phyloP scores from a whole-genome alignment of 2,329 filamentous ascomycete genomes.

The Alternaria sp. region DNA sequence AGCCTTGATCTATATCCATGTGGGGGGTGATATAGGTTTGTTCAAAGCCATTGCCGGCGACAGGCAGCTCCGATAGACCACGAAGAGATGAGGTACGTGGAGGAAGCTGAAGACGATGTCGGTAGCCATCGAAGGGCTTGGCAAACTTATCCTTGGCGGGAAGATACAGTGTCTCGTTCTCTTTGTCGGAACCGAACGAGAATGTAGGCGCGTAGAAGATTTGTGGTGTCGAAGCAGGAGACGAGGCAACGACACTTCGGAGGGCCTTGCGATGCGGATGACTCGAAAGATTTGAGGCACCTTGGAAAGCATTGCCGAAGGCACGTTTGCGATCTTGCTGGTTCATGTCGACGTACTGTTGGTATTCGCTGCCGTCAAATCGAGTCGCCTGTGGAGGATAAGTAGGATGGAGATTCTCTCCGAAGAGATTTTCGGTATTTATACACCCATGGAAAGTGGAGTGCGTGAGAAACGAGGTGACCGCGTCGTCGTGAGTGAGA shows the following conservation, averaged over 20 bases:
- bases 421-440: background rate
- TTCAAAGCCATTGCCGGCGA: background rate
- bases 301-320: slow-evolving; percentile 25
- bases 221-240: background rate
- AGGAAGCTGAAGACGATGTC: background rate
- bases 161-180: background rate
- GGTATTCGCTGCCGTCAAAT: background rate
- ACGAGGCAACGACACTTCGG: background rate
- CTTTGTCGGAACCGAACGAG: slow-evolving; percentile 3
- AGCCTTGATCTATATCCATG: background rate
- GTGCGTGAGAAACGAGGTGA: background rate
- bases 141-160: background rate
- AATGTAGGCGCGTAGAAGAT: background rate
- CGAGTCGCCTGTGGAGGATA: background rate
- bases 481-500: background rate
- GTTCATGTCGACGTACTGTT: background rate
- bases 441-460: background rate
- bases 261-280: slow-evolving; percentile 4
- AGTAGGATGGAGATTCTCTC: background rate
- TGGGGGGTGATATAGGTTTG: background rate
- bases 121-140: background rate
- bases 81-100: background rate
- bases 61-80: background rate
- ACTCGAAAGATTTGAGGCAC: background rate
- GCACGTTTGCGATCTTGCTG: slow-evolving; percentile 21